Conservation (phyloP, 1,284 basidiomycete genomes). For the Schizopora paradoxa region DNA sequence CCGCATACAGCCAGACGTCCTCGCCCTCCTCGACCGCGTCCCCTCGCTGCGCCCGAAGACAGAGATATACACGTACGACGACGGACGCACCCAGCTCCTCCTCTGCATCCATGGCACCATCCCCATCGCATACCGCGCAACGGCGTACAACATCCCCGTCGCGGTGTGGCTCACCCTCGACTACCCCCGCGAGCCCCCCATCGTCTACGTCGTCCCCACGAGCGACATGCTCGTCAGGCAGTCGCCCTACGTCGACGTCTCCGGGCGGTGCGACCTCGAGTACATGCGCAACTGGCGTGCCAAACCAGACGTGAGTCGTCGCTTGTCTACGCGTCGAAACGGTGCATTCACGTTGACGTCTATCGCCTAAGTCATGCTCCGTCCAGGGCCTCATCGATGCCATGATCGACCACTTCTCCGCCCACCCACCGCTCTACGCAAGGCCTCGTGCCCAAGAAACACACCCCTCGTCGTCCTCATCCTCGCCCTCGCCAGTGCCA, state of each 20-base stretch:
- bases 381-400: constrained; percentile 62
- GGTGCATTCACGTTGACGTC: constrained; percentile 17
- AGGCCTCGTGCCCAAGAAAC: constrained; percentile 46
- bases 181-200: constrained; percentile 78
- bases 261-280: constrained; percentile 66
- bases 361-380: constrained; percentile 54
- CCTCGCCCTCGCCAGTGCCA: constrained; percentile 4
- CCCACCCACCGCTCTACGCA: constrained; percentile 86
- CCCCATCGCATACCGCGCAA: constrained; percentile 74
- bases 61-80: constrained; percentile 94
- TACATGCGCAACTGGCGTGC: constrained; percentile 76
- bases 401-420: constrained; percentile 78
- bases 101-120: constrained; percentile 89
- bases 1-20: constrained; percentile 55
- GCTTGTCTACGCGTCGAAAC: constrained; percentile 19
- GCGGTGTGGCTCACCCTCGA: constrained; percentile 83
- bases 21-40: constrained; percentile 54
- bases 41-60: constrained; percentile 80
- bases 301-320: constrained; percentile 72
- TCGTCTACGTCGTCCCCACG: constrained; percentile 95
- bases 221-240: constrained; percentile 85
- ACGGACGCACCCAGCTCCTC: constrained; percentile 87
- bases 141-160: constrained; percentile 92
- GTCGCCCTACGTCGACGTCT: constrained; percentile 74
- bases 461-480: constrained; percentile 11